Evolutionary conservation across 176 grass and related monocot species (phyloP).

Genomic region (Cenchrus purpureus): DNA sequence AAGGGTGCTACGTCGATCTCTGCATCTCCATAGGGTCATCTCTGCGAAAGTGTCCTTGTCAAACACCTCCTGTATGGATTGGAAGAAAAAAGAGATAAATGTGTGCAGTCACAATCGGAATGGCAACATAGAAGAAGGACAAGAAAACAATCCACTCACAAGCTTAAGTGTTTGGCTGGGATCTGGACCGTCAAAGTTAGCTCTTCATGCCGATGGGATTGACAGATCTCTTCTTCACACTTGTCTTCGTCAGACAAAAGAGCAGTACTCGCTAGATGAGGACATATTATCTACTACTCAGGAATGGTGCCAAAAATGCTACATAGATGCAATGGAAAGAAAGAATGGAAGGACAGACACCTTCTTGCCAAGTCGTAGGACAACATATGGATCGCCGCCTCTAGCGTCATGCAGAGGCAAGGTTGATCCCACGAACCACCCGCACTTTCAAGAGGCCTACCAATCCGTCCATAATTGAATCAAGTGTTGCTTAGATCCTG

Average conservation of each 20-base stretch:
- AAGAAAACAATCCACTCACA: too few species aligned
- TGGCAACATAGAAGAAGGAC: too few species aligned
- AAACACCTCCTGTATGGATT: too few species aligned
- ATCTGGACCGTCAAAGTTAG: constrained; percentile 53
- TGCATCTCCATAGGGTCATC: too few species aligned
- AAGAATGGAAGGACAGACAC: not conserved
- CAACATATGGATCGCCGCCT: constrained; percentile 88
- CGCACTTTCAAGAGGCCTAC: constrained; percentile 70
- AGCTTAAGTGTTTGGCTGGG: constrained; percentile 53
- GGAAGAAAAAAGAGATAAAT: too few species aligned
- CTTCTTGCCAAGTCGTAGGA: constrained; percentile 73
- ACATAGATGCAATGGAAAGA: not conserved
- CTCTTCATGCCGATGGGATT: constrained; percentile 78
- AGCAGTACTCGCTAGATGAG: not conserved
- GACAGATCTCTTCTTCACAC: constrained; percentile 72
- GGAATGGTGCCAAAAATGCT: not conserved
- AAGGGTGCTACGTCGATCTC: too few species aligned
- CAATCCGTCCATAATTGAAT: constrained; percentile 62
- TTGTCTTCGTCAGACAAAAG: constrained; percentile 49
- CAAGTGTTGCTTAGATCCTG: not conserved
- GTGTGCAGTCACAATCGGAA: too few species aligned
- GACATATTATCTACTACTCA: not conserved
- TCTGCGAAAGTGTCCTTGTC: too few species aligned
- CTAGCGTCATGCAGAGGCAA: constrained; percentile 77
- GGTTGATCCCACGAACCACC: constrained; percentile 74